Percentiles rank a stretch among this genome's conserved stretches.
Conservation (phyloP, 2,329 filamentous ascomycete species). For the Nannizziopsis arthrosporioides region DNA sequence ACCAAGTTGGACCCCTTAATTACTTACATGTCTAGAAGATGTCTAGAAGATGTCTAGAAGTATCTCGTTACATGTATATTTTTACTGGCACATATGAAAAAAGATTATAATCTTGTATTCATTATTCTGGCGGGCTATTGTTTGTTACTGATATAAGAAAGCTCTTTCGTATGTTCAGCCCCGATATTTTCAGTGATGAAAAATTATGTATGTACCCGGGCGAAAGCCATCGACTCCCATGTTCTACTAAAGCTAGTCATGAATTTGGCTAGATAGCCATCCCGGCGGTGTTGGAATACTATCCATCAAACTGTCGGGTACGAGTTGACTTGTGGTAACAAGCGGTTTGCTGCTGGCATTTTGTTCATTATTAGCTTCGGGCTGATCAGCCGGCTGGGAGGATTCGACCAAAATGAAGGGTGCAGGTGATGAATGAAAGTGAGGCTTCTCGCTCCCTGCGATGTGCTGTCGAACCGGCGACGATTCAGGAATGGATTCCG, state of each 20-base stretch:
- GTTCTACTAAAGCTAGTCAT: slow-evolving; percentile 20
- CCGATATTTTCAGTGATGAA: too few species aligned
- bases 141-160: too few species aligned
- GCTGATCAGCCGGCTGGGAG: slow-evolving; percentile 23
- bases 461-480: slow-evolving; percentile 22
- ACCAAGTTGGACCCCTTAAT: too few species aligned
- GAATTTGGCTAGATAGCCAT: slow-evolving; percentile 29
- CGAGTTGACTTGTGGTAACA: slow-evolving; percentile 27
- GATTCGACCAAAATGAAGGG: slow-evolving; percentile 32
- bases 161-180: too few species aligned
- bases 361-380: slow-evolving; percentile 9
- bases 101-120: too few species aligned
- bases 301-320: slow-evolving; percentile 35
- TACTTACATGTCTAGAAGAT: too few species aligned
- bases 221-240: neutral
- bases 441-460: slow-evolving; percentile 9
- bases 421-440: slow-evolving; percentile 17
- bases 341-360: slow-evolving; percentile 15
- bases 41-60: too few species aligned
- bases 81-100: too few species aligned
- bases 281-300: slow-evolving; percentile 32
- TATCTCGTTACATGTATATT: too few species aligned
- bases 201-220: neutral
- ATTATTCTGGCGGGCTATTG: too few species aligned
- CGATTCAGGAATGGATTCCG: slow-evolving; percentile 31